Evolutionary conservation across 2,329 filamentous ascomycete genomes (phyloP).

Genomic region (Triangularia verruculosa): DNA sequence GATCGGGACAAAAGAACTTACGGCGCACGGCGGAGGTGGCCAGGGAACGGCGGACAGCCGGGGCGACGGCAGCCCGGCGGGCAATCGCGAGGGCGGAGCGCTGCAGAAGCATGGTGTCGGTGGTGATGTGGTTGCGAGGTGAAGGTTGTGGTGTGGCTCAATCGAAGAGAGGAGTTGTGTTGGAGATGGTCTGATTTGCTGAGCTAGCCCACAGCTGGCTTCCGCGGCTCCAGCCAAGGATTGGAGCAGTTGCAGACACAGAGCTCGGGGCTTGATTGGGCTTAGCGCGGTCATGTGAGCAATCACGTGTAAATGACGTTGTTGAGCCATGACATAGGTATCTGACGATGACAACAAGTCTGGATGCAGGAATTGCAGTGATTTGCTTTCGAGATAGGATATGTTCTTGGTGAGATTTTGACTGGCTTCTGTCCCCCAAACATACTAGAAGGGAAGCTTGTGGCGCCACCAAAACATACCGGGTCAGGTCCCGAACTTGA

Average conservation of each 20-base stretch:
- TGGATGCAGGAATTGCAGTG: not conserved
- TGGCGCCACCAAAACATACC: not conserved
- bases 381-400: not conserved
- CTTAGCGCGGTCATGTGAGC: not conserved
- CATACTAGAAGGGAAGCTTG: not conserved
- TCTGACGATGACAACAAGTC: not conserved
- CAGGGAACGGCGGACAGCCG: constrained; percentile 57
- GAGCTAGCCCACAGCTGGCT: constrained; percentile 7
- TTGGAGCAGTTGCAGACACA: not conserved
- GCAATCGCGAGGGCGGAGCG: constrained; percentile 59
- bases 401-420: no score
- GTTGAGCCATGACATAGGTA: not conserved
- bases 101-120: constrained; percentile 57
- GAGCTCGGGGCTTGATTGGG: not conserved
- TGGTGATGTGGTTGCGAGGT: constrained; percentile 14
- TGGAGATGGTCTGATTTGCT: constrained; percentile 27
- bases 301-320: not conserved
- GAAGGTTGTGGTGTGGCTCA: constrained; percentile 12
- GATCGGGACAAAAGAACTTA: constrained; percentile 39
- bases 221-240: not conserved
- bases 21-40: constrained; percentile 59
- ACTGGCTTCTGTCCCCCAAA: no score
- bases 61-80: constrained; percentile 55
- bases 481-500: not conserved
- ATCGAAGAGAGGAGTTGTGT: constrained; percentile 8